These are phyloP conservation scores for Funneliformis caledonium DNA, from an alignment of 371 early-diverging fungal species.

Conservation along the genomic window DNA sequence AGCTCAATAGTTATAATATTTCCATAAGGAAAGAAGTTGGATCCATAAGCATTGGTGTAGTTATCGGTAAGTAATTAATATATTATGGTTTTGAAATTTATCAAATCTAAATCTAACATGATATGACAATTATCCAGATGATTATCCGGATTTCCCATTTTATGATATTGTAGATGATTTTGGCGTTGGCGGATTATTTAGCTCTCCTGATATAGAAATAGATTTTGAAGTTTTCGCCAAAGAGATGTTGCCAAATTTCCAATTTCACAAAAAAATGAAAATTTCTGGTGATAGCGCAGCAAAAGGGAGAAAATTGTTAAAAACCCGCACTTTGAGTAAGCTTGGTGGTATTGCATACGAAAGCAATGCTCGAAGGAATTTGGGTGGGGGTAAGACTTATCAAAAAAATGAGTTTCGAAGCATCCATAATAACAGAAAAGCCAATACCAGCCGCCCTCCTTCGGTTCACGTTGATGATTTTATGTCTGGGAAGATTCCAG, in stretches of 20 bases:
- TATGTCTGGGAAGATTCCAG: conserved; percentile 40
- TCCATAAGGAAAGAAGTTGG: background rate
- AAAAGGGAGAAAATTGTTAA: conserved; percentile 24
- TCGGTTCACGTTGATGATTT: conserved; percentile 43
- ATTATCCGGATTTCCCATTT: conserved; percentile 30
- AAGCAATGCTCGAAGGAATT: conserved; percentile 38
- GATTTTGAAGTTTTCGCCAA: conserved; percentile 40
- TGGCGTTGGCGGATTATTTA: conserved; percentile 35
- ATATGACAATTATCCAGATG: conserved; percentile 1
- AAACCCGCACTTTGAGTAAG: conserved; percentile 35
- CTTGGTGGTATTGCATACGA: conserved; percentile 33
- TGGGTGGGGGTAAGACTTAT: conserved; percentile 42
- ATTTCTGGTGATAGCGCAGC: conserved; percentile 25
- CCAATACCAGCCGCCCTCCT: conserved; percentile 42
- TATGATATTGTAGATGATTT: conserved; percentile 40
- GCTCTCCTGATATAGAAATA: conserved; percentile 33
- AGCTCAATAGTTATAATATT: background rate
- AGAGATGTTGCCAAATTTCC: conserved; percentile 41
- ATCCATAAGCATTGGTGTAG: background rate
- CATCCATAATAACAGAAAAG: conserved; percentile 42
- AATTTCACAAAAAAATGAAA: conserved; percentile 37
- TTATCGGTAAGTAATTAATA: conserved; percentile 7
- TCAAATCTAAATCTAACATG: background rate
- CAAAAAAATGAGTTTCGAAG: conserved; percentile 43
- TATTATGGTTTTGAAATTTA: background rate